Base-by-base conservation (phyloP, 148 eudicot genomes). In the Heliamphora exappendiculata region DNA sequence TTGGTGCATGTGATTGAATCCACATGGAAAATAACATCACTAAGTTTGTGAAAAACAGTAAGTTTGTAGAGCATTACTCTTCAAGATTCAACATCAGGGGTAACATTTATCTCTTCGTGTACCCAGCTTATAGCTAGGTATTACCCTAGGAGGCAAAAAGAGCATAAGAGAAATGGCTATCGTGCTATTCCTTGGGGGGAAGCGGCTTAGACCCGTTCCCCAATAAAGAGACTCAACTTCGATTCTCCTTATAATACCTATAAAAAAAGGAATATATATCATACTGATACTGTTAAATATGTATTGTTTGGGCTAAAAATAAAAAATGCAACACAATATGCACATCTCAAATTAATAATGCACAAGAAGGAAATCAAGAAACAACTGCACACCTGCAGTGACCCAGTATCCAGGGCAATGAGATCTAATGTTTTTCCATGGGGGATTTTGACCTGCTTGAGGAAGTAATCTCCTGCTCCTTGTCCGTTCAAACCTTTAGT, bases 381-480 rank as follows among this genome's bases (percentile, higher is more conserved):
- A 42, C 31, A 68, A 69, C 12, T 26, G 8, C 73, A 47, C 51
- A 87, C 90, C 88, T 83, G 82, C 53, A 76, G 45, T 17, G 64
- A 49, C 60, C 72, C 66, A 3, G 85, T 78, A 70, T 80, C 60
- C 51, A 85, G 14, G 62, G 72, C 62, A 47, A 85, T 79, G 63
- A 87, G 54, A 63, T 83, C 88, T 65, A 85, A 76, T 24, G 83
- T 78, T 77, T 58, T 80, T 51, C 79, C 78, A 50, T 26, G 28
- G 13, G 87, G 79, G 41, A 78, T 54, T 63, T 73, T 53, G 34
- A 87, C 59, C 65, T 51, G 69, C 80, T 85, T 87, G n/a, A 81
- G 72, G 29, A 79, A 72, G 51, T 72, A 73, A 73, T 62, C 71
- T n/a, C n/a, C n/a, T 1, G 53, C 65, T 28, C 70, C 76, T 22